Percentiles rank a stretch among this genome's conserved stretches.
phyloP scores from a whole-genome alignment of 2,329 filamentous ascomycete genomes.

The Corynespora cassiicola region DNA sequence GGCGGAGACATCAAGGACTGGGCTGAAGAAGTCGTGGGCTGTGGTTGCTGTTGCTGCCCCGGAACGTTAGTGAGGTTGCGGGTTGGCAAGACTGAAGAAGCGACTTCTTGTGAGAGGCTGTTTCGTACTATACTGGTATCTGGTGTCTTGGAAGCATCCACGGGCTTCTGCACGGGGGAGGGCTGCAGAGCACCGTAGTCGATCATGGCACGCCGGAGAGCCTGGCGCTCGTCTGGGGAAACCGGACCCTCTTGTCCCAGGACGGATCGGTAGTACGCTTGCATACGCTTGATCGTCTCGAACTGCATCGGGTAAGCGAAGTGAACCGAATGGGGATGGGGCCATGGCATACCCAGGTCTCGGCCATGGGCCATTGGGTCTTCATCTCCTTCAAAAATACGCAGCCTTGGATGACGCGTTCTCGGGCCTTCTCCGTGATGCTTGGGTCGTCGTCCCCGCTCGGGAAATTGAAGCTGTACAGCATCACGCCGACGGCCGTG shows the following conservation, averaged over 20 bases:
- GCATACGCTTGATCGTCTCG: constrained; percentile 51
- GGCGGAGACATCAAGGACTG: constrained; percentile 17
- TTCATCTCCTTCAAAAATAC: constrained; percentile 49
- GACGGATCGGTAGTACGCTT: constrained; percentile 46
- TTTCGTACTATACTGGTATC: constrained; percentile 20
- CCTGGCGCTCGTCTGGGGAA: constrained; percentile 45
- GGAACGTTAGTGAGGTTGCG: constrained; percentile 8
- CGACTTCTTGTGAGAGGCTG: constrained; percentile 17
- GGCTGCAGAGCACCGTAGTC: constrained; percentile 50
- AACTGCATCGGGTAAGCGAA: constrained; percentile 28
- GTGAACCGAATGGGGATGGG: accelerated
- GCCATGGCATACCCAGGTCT: constrained; percentile 40
- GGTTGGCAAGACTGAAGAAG: constrained; percentile 3
- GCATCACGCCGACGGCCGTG: constrained; percentile 48
- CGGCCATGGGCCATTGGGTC: constrained; percentile 50
- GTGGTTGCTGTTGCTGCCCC: neutral
- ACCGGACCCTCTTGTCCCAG: constrained; percentile 41
- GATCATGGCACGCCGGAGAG: constrained; percentile 45
- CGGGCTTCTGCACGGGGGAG: constrained; percentile 44
- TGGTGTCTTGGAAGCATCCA: constrained; percentile 22
- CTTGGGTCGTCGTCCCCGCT: constrained; percentile 41
- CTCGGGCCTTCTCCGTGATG: constrained; percentile 38
- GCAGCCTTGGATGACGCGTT: constrained; percentile 44
- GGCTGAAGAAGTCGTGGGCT: neutral
- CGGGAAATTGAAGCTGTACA: constrained; percentile 48